phyloP scores from a whole-genome alignment of 805 yeast genomes.

The Yamadazyma olivae region DNA sequence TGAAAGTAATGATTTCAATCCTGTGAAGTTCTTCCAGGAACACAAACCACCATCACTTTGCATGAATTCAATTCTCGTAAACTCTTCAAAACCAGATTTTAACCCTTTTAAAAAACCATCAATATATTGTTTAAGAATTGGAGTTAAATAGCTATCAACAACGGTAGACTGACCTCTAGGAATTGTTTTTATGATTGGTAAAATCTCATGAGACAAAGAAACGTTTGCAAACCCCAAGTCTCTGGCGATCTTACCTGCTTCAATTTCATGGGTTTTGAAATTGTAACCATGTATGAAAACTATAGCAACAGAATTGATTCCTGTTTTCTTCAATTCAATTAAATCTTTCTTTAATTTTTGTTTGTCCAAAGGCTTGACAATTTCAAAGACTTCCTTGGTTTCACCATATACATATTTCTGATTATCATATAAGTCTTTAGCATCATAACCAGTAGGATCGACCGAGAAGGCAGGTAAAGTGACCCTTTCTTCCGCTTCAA shows the following conservation, averaged over 20 bases:
- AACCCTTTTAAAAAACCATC: conserved; percentile 62
- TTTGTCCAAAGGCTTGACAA: conserved; percentile 52
- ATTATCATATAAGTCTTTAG: conserved; percentile 18
- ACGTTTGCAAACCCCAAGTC: conserved; percentile 67
- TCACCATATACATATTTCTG: conserved; percentile 48
- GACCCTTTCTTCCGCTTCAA: conserved; percentile 20
- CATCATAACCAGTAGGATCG: conserved; percentile 17
- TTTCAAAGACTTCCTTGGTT: conserved; percentile 66
- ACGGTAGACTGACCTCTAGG: conserved; percentile 76
- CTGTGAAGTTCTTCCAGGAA: conserved; percentile 16
- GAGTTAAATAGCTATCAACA: conserved; percentile 82
- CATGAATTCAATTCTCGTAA: conserved; percentile 21
- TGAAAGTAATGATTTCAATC: conserved; percentile 17
- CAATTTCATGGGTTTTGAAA: conserved; percentile 62
- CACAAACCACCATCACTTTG: conserved; percentile 22
- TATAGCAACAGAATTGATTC: conserved; percentile 69
- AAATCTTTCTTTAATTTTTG: conserved; percentile 43
- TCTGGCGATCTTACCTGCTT: conserved; percentile 45
- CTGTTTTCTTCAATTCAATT: conserved; percentile 46
- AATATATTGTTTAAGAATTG: conserved; percentile 67
- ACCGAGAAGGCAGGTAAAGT: conserved; percentile 18
- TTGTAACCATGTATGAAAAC: conserved; percentile 74
- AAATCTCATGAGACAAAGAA: conserved; percentile 63
- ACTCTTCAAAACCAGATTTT: conserved; percentile 40
- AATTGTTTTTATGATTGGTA: conserved; percentile 77